Base-by-base conservation (phyloP, 2,329 filamentous ascomycete genomes). In the Fusarium algeriense region DNA sequence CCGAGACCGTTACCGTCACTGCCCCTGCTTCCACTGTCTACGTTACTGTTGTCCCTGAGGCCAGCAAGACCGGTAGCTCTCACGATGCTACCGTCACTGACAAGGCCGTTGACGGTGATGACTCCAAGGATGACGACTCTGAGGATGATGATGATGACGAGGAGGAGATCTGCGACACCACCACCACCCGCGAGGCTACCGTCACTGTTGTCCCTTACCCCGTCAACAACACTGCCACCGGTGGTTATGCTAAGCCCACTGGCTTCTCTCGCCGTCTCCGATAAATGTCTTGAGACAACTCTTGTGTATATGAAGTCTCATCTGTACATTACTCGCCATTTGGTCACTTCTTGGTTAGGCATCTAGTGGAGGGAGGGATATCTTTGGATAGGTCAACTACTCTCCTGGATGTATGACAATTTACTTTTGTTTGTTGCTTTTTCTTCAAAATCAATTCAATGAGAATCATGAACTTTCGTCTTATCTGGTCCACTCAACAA, bases 181-280 rank as follows among this genome's bases (percentile, higher is more conserved):
- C 75, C 70, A 75, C 77, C 55, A 77, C 77, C 64, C 64, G 75
- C 40, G 70, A 77, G 70, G 70, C 75, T 40, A 79, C 78, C 38
- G 78, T 81, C 65, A 81, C 81, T 57, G 79, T 81, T 64, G 75
- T 83, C 65, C 84, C 84, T 70, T 84, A 80, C 80, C 84, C 84
- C 53, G 78, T 76, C 55, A 77, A 77, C 69, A 82, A 82, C 79
- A 78, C 78, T 64, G 81, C 82, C 53, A 69, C 80, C 49, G 67
- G 76, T 67, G 80, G 80, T 54, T 76, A 72, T 38, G 76, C 80
- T 40, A 67, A 68, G 43, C 80, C 82, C 64, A 80, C 81, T 58
- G 82, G 81, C 69, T 79, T 78, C 71, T 76, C 76, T 61, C 76
- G 76, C 61, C 77, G 79, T 60, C 74, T 76, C 71, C 79, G 77